Conservation (phyloP, 2,329 filamentous ascomycete species). For the Gaeumannomyces sp. region DNA sequence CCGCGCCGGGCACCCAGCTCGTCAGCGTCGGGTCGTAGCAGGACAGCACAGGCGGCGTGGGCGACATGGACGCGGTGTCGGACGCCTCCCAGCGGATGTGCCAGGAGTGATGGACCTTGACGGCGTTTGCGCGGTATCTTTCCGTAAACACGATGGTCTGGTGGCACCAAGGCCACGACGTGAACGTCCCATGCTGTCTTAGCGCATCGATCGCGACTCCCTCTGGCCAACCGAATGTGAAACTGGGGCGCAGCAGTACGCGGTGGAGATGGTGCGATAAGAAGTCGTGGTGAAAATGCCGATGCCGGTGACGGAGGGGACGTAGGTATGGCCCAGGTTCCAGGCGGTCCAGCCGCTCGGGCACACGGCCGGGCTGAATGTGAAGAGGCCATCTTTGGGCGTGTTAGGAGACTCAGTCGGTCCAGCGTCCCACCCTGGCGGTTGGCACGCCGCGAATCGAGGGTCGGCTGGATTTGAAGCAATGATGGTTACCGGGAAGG, state of each 20-base stretch:
- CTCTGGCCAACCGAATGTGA: background rate
- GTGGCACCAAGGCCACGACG: too few species aligned
- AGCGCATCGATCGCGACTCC: background rate
- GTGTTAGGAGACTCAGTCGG: background rate
- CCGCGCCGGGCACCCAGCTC: background rate
- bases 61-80: background rate
- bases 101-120: slow-evolving; percentile 1
- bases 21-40: background rate
- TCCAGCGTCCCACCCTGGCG: background rate
- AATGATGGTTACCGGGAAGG: background rate
- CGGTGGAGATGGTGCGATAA: background rate
- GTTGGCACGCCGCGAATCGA: background rate
- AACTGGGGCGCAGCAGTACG: background rate
- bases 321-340: background rate
- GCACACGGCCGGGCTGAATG: background rate
- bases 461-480: background rate
- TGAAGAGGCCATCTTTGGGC: background rate
- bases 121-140: background rate
- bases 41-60: background rate
- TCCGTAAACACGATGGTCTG: too few species aligned
- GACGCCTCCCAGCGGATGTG: background rate
- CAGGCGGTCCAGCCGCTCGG: background rate
- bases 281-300: background rate
- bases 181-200: too few species aligned
- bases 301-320: background rate